Evolutionary conservation across 2,329 filamentous ascomycete species (phyloP).

Genomic region (Fusarium virguliforme): DNA sequence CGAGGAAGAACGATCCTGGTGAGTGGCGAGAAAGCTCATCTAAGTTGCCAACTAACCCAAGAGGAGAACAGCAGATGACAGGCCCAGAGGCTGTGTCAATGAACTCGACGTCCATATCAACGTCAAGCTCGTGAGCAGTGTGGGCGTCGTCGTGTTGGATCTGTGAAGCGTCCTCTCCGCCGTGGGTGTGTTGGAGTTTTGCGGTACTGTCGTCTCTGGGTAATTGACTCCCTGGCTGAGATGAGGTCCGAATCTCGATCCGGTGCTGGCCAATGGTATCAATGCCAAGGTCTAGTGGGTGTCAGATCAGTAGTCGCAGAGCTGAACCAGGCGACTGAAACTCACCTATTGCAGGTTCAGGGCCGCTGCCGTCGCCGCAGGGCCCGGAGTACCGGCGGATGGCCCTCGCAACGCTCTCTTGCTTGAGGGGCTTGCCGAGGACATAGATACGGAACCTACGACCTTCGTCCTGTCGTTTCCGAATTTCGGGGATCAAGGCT

Average conservation of each 20-base stretch:
- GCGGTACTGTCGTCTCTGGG: not conserved
- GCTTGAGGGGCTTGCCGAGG: not conserved
- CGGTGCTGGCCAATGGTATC: not conserved
- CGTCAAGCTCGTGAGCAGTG: not conserved
- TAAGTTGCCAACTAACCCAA: not conserved
- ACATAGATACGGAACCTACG: constrained; percentile 13
- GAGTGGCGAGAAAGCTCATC: not conserved
- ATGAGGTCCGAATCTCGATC: not conserved
- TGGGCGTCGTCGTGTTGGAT: not conserved
- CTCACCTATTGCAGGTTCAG: not conserved
- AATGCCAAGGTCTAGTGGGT: not conserved
- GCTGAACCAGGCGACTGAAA: not conserved
- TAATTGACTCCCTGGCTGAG: not conserved
- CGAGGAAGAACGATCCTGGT: not conserved
- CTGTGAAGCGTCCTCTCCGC: not conserved
- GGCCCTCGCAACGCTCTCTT: not conserved
- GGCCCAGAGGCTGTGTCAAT: not conserved
- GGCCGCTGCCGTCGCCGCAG: not conserved
- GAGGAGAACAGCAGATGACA: not conserved
- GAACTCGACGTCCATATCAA: not conserved
- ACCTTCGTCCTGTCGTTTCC: not conserved
- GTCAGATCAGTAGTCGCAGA: not conserved
- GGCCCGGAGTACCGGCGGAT: not conserved
- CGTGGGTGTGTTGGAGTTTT: not conserved
- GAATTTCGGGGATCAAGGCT: constrained; percentile 19